Percentiles rank a stretch among this genome's conserved stretches.
phyloP scores from a whole-genome alignment of 2,329 filamentous ascomycete species.

The Lachnellula subtilissima region DNA sequence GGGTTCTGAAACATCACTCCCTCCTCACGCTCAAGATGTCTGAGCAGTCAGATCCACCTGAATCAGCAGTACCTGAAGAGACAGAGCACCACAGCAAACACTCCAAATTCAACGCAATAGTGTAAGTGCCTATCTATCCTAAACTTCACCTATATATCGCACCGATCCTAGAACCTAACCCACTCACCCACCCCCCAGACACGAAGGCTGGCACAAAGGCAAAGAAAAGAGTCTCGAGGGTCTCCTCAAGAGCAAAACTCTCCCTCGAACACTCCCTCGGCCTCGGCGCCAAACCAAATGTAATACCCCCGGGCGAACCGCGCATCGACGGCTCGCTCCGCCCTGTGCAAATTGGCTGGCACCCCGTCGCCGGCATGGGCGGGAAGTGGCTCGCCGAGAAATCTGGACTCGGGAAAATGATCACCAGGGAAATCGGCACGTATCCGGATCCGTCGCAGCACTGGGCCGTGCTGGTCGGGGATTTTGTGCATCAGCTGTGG shows the following conservation, averaged over 20 bases:
- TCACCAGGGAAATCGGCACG: constrained; percentile 48
- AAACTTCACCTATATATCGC: too few relatives aligned
- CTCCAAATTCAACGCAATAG: not conserved
- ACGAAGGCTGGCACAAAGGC: constrained; percentile 6
- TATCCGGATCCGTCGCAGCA: constrained; percentile 57
- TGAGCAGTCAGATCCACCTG: not conserved
- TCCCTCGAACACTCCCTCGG: constrained; percentile 41
- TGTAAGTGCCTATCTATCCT: not conserved
- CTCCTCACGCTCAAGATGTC: not conserved
- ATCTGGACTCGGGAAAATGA: constrained; percentile 50
- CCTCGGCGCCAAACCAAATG: constrained; percentile 41
- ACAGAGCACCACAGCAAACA: not conserved
- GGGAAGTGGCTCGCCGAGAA: constrained; percentile 56
- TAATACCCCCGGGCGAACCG: constrained; percentile 38
- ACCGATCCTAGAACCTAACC: not conserved
- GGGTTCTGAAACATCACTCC: too few relatives aligned
- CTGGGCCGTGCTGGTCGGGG: constrained; percentile 54
- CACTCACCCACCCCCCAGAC: constrained; percentile 2
- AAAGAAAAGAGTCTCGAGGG: constrained; percentile 1
- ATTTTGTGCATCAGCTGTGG: constrained; percentile 54
- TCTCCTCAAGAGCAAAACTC: constrained; percentile 38
- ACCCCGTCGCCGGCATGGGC: constrained; percentile 51
- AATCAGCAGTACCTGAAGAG: not conserved
- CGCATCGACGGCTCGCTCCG: constrained; percentile 35
- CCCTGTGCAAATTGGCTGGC: constrained; percentile 52